Conservation (phyloP, 208 protist genomes). For the Leishmania martiniquensis region DNA sequence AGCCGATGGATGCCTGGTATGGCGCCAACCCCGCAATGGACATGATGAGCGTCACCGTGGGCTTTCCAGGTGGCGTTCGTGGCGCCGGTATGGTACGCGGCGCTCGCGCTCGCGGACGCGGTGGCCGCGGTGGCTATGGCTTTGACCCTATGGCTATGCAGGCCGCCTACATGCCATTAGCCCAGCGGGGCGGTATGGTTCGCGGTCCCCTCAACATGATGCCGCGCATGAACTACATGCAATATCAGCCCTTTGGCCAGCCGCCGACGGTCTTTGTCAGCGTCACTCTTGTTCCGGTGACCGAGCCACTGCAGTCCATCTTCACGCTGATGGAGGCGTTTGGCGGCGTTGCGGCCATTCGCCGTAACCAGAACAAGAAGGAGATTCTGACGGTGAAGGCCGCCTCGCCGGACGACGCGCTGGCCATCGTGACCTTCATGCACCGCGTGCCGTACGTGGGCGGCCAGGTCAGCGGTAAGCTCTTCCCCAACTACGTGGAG, state of each 20-base stretch:
- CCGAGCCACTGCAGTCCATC: slow-evolving; percentile 82
- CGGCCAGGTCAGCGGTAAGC: slow-evolving; percentile 83
- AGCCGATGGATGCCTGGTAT: slow-evolving; percentile 31
- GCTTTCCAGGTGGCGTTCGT: slow-evolving; percentile 18
- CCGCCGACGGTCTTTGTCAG: slow-evolving; percentile 77
- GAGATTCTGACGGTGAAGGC: slow-evolving; percentile 91
- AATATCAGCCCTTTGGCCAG: slow-evolving; percentile 33
- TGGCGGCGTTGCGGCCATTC: slow-evolving; percentile 84
- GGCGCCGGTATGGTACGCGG: slow-evolving; percentile 29
- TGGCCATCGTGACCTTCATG: slow-evolving; percentile 70
- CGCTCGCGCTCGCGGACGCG: slow-evolving; percentile 32
- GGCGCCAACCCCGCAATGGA: slow-evolving; percentile 25
- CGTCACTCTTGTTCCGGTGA: slow-evolving; percentile 73
- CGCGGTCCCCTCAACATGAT: slow-evolving; percentile 40
- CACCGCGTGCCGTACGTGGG: slow-evolving; percentile 80
- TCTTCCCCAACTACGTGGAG: slow-evolving; percentile 87
- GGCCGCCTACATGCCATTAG: slow-evolving; percentile 18
- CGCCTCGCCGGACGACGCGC: slow-evolving; percentile 76
- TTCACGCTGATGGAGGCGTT: slow-evolving; percentile 88
- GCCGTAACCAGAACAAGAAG: slow-evolving; percentile 89
- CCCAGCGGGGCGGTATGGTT: slow-evolving; percentile 25
- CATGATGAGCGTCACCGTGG: slow-evolving; percentile 31
- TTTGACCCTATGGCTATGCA: slow-evolving; percentile 44
- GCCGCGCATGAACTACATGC: slow-evolving; percentile 36
- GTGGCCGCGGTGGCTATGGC: slow-evolving; percentile 36